Percentiles rank a stretch among this genome's conserved stretches.
Evolutionary conservation across 164 flowering plant genomes (phyloP).

Genomic region (Macadamia integrifolia): DNA sequence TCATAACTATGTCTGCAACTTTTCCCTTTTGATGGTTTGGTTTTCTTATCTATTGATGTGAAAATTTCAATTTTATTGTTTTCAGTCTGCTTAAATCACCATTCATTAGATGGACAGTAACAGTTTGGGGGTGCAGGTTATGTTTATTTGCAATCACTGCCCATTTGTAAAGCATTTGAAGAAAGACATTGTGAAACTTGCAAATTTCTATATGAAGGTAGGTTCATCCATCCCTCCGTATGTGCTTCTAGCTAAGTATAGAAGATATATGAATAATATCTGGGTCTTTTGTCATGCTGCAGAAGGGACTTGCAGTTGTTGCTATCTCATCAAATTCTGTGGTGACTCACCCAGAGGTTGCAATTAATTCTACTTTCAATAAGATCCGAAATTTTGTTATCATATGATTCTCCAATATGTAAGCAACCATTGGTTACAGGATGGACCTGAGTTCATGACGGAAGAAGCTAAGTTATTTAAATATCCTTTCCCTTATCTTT

Average conservation of each 20-base stretch:
- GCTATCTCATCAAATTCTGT: slow-evolving; percentile 93
- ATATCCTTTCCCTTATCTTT: slow-evolving; percentile 89
- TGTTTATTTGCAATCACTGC: slow-evolving; percentile 95
- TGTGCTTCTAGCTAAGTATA: background rate
- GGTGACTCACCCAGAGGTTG: slow-evolving; percentile 83
- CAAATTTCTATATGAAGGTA: slow-evolving; percentile 80
- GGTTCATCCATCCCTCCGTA: background rate
- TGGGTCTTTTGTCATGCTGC: slow-evolving; percentile 19
- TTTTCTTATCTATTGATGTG: background rate
- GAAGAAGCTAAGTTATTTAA: slow-evolving; percentile 65
- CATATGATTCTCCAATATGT: slow-evolving; percentile 17
- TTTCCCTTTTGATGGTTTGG: background rate
- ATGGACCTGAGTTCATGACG: slow-evolving; percentile 91
- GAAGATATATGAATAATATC: background rate
- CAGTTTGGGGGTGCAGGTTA: slow-evolving; percentile 46
- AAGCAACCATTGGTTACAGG: slow-evolving; percentile 43
- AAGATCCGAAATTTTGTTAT: slow-evolving; percentile 12
- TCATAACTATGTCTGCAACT: background rate
- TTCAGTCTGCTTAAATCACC: background rate
- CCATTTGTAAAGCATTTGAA: slow-evolving; percentile 89
- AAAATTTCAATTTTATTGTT: background rate
- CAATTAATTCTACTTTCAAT: slow-evolving; percentile 15
- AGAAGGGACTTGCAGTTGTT: slow-evolving; percentile 89
- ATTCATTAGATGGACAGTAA: background rate
- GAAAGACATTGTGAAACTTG: slow-evolving; percentile 69